phyloP scores from a whole-genome alignment of 805 yeast species.

The Candida sphagnicola region DNA sequence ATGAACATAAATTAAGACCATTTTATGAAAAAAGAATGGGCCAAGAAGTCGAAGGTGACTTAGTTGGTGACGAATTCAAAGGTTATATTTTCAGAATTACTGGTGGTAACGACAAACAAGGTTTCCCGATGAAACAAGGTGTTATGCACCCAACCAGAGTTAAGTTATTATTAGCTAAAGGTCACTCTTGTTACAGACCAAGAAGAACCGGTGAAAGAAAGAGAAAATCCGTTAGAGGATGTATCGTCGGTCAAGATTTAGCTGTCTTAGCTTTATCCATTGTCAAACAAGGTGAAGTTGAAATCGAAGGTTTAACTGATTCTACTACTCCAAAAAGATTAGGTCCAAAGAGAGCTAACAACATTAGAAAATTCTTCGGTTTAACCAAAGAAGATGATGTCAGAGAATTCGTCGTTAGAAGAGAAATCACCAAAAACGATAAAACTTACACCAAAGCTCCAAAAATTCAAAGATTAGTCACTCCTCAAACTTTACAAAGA shows the following conservation, averaged over 20 bases:
- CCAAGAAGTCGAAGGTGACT: conserved; percentile 98
- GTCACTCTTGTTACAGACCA: conserved; percentile 98
- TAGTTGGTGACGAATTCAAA: conserved; percentile 97
- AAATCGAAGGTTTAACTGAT: conserved; percentile 95
- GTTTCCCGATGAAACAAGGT: conserved; percentile 99
- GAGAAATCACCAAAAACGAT: conserved; percentile 97
- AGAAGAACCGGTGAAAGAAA: conserved; percentile 99
- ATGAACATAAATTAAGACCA: conserved; percentile 97
- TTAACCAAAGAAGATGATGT: conserved; percentile 91
- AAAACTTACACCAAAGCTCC: conserved; percentile 99
- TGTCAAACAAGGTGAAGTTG: conserved; percentile 96
- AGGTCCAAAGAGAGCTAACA: conserved; percentile 99
- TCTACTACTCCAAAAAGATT: conserved; percentile 95
- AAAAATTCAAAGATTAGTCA: conserved; percentile 98
- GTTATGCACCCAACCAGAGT: conserved; percentile 99
- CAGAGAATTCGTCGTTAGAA: conserved; percentile 88
- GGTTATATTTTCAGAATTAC: conserved; percentile 98
- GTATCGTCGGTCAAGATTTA: conserved; percentile 96
- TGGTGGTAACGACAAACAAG: conserved; percentile 99
- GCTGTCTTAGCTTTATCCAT: conserved; percentile 91
- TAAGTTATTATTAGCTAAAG: conserved; percentile 88
- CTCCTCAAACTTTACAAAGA: conserved; percentile 99
- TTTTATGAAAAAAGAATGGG: conserved; percentile 99
- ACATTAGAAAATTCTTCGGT: conserved; percentile 99
- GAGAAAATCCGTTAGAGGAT: conserved; percentile 99